phyloP scores from a whole-genome alignment of 164 flowering plant genomes.

The Vitis riparia region DNA sequence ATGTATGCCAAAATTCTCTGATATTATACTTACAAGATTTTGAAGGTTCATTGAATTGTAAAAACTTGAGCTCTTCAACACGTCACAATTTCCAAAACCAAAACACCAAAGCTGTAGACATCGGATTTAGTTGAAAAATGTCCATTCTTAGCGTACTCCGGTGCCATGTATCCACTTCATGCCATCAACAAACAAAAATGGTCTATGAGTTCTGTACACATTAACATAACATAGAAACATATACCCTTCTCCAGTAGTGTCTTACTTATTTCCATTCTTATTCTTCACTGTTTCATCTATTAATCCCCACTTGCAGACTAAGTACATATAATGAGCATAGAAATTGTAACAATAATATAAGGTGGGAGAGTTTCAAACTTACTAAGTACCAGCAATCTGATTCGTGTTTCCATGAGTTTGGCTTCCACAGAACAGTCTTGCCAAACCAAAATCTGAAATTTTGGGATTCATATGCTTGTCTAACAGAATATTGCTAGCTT shows the following conservation, averaged over 20 bases:
- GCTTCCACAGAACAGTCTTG: conserved; percentile 14
- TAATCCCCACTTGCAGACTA: too few species aligned
- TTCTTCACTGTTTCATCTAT: too few species aligned
- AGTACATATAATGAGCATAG: too few species aligned
- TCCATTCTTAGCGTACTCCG: conserved; percentile 14
- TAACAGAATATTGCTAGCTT: conserved; percentile 18
- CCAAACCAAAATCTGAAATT: conserved; percentile 22
- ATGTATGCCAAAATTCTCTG: too few species aligned
- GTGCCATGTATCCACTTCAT: conserved; percentile 24
- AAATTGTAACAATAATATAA: too few species aligned
- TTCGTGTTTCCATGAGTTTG: conserved; percentile 21
- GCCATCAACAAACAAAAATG: background rate
- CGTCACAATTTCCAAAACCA: conserved; percentile 16
- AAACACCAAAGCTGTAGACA: conserved; percentile 16
- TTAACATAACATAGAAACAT: too few species aligned
- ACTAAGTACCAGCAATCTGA: conserved; percentile 19
- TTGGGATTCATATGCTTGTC: conserved; percentile 20
- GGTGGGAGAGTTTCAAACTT: background rate
- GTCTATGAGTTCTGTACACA: too few species aligned
- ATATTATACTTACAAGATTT: conserved; percentile 8
- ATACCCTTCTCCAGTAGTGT: too few species aligned
- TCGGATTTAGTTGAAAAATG: conserved; percentile 21
- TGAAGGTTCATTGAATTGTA: conserved; percentile 7
- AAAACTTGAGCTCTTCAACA: conserved; percentile 11
- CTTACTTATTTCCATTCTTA: too few species aligned